Evolutionary conservation across 2,329 filamentous ascomycete genomes (phyloP), one percentile per base, ranked within the genome.

Genomic region (Cyphellophora attinorum): DNA sequence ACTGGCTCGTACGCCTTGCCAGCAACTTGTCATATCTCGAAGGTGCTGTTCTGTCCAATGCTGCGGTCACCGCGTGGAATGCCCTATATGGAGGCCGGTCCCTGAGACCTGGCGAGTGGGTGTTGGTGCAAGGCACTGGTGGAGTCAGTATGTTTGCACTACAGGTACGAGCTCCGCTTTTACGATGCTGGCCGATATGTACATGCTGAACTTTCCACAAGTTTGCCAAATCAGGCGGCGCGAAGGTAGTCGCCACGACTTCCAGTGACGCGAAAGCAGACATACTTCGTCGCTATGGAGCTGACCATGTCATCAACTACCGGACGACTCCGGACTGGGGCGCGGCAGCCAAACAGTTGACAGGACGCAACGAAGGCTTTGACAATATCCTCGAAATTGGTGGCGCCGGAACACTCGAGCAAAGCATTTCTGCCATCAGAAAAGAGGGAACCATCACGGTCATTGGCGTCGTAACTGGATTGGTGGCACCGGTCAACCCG

Each of bases 41-140:
- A 53, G 65, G 68, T 2, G 63, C 68, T 11, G 74, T 75, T 0
- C 60, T 80, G 1, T 52, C 68, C 2, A 79, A 76, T 47, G 75
- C 76, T 2, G 76, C 60, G 2, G 48, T 80, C 28, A 81, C 77
- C 2, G 71, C 69, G 16, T 81, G 77, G 76, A 79, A 79, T 49
- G 71, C 72, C 2, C 61, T 81, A 10, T 79, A 72, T 45, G n/a
- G n/a, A n/a, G n/a, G n/a, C n/a, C n/a, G 76, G 76, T 2, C 47
- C 75, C 18, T 56, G 54, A 61, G 64, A 48, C 67, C 71, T 0
- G 75, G 74, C 3, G 52, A 62, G 34, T 68, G 67, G 40, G 71
- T 77, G 3, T 52, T 77, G 27, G 74, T 71, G 2, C 72, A 76
- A 47, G 73, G 73, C 23, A 76, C 72, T 3, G 73, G 73, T 8